Base-by-base conservation (phyloP, 208 protist genomes). In the Trypanosoma cruzi region DNA sequence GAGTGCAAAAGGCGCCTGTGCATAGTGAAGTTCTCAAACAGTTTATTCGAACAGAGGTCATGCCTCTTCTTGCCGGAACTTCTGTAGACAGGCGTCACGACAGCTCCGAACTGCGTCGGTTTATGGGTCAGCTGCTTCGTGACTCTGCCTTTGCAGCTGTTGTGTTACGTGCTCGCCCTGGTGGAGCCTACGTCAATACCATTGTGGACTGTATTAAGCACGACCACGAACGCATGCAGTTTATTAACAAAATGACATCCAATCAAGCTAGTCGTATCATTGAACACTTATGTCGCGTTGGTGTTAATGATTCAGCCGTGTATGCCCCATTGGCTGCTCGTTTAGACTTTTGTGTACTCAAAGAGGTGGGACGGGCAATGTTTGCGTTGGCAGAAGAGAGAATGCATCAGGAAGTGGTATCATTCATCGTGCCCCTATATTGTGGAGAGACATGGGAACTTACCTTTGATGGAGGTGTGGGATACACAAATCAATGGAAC, bases 241-340 rank as follows among this genome's bases (percentile, higher is more conserved):
- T 93, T 61, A 49, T 96, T 16, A 54, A 65, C 14, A 79, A 86
- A 32, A 92, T 96, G 89, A 83, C 84, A 34, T 88, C 89, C 0
- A 73, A 80, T 48, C 89, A 96, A 65, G 84, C 87, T 20, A 89
- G 82, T 79, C 90, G 92, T 37, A 80, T 80, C 13, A 87, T 95
- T 55, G 87, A 90, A 55, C 65, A 86, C 42, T 54, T 96, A 0
- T 84, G 77, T 56, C 64, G 79, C 10, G 46, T 85, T 13, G 88
- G 86, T 20, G 87, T 94, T 18, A 54, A 57, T 0, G 87, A 96
- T 52, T 28, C 49, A 36, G 74, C 61, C 16, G 82, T 92, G 40
- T 94, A 79, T 46, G 65, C 80, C 0, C 54, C 82, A 11, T 73
- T 96, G 26, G 62, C 88, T 22, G 58, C 87, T 11, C 74, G 80